Base-by-base conservation (phyloP, 2,329 filamentous ascomycete genomes). In the Colletotrichum sp. region DNA sequence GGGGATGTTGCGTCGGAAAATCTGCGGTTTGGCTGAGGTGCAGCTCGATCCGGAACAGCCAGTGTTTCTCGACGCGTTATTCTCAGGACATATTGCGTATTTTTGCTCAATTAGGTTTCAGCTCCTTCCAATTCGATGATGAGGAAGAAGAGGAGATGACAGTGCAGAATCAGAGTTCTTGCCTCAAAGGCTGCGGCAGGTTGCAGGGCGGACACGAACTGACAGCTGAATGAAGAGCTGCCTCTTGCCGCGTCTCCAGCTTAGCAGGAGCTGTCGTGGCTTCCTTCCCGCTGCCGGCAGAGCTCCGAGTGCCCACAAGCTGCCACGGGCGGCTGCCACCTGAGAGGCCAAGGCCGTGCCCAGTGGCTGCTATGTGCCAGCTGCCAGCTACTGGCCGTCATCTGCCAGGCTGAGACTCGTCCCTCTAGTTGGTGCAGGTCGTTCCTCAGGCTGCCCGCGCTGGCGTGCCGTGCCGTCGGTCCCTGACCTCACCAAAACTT, bases 401-500 rank as follows among this genome's bases (percentile, higher is more conserved):
- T 16, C 55, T 30, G 21, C 18, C 21, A 26, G 21, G 58, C 58
- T n/a, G 58, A 63, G 28, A 63, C 28, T 32, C 0, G 13, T 21
- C 30, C n/a, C 3, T 21, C 26, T 30, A 21, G 38, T 67, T 58
- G 55, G 69, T 18, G 6, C 32, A 34, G 13, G 36, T 72, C 70
- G 74, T 75, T 75, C 74, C 74, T 75, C 74, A 75, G 74, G 73
- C 64, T 73, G 70, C 16, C 8, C 18, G 13, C 32, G 55, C 36
- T 30, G 26, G 26, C 65, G 67, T 16, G 52, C 43, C 69, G 69
- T 32, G 55, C 63, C 69, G 57, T 60, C 26, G 52, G 71, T 66
- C 71, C 71, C 72, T 75, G 60, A 63, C 60, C 72, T 76, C 74
- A 75, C 74, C 74, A 76, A 76, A 76, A 76, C 66, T 76, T 76